Conservation (phyloP, 177 flowering plant genomes). For the Vitis hybrid region DNA sequence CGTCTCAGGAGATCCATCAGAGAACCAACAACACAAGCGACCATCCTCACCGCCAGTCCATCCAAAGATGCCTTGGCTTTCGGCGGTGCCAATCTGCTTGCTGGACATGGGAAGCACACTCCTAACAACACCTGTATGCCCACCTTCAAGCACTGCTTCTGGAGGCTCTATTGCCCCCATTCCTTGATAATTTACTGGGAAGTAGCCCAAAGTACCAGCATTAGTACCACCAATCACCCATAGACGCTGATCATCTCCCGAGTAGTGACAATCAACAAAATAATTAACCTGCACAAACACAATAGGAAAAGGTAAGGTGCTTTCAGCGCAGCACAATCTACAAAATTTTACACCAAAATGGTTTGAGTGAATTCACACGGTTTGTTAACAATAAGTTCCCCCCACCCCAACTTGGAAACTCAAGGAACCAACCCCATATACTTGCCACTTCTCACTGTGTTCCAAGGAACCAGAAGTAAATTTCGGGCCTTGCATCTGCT, state of each 20-base stretch:
- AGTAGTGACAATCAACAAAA: constrained; percentile 83
- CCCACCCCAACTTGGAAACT: no score
- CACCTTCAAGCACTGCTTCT: constrained; percentile 83
- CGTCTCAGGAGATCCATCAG: constrained; percentile 51
- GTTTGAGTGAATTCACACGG: no score
- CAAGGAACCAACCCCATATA: no score
- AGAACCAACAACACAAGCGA: constrained; percentile 89
- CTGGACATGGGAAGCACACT: constrained; percentile 58
- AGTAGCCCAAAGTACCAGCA: constrained; percentile 77
- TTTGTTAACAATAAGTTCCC: no score
- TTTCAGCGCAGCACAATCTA: no score
- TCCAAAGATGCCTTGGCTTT: constrained; percentile 60
- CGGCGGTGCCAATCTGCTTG: constrained; percentile 19
- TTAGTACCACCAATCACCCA: constrained; percentile 95
- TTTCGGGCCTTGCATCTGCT: no score
- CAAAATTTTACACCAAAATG: no score
- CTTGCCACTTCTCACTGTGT: no score
- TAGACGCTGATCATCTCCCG: constrained; percentile 49
- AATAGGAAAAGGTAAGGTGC: no score
- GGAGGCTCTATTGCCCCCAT: constrained; percentile 47
- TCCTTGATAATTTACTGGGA: constrained; percentile 64
- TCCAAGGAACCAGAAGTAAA: no score
- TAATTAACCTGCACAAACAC: constrained; percentile 77
- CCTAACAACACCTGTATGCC: constrained; percentile 79
- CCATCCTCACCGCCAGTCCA: constrained; percentile 99